Base-by-base conservation (phyloP, 2,329 filamentous ascomycete genomes). In the Pyrenochaeta sp. region DNA sequence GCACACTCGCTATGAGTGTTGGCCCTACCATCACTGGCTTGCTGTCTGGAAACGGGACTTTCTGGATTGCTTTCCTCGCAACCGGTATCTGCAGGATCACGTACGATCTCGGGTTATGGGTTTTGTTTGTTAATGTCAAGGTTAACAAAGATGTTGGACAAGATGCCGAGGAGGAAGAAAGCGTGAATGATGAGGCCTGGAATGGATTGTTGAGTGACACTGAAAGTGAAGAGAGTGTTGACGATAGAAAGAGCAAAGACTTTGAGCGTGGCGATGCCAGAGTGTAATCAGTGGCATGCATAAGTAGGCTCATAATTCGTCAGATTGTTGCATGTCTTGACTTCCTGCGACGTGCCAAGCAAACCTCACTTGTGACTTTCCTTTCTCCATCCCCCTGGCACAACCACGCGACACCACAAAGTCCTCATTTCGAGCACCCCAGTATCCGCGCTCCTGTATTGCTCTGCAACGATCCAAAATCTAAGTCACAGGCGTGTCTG, bases 1-100 rank as follows among this genome's bases (percentile, higher is more conserved):
- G 84, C 6, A 87, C 83, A 0, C 58, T 87, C 8, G 81, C 83
- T 0, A 77, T 81, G 48, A 83, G 60, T 75, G 44, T 61, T 0
- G 67, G 67, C 77, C 71, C 71, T 8, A 58, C 53, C 2, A 54
- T 72, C 6, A 73, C 70, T 3, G 71, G 71, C 7, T 23, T 71
- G 2, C 38, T 73, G 8, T 71, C 70, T 6, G 66, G 65, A 3
- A 52, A 57, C 20, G 52, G 60, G 10, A 53, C 47, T 3, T 73
- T 73, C 46, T 72, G 69, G 68, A 51, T 70, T 9, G 69, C 71
- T 1, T 73, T 73, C 48, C 41, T 72, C 15, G 66, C 65, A 8
- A 64, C 67, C 1, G 69, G 69, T 8, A 56, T 57, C 7, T 68
- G 69, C 40, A 61, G 69, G 17, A 61, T 68, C 10, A 55, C 37